phyloP scores from a whole-genome alignment of 768 basidiomycete species.

The Termitomyces eurrhizus region DNA sequence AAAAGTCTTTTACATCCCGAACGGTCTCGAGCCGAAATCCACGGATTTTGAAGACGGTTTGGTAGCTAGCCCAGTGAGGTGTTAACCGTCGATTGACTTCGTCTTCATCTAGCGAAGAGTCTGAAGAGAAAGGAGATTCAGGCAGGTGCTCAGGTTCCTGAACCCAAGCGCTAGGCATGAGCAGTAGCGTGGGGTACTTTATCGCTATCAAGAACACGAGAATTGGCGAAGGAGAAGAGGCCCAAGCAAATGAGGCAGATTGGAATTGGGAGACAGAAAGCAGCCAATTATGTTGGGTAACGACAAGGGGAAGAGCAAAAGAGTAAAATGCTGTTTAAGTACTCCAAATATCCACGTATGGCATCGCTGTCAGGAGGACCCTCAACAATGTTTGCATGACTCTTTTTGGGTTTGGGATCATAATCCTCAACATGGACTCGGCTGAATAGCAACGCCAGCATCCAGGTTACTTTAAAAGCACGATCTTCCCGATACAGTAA shows the following conservation, averaged over 20 bases:
- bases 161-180: conserved; percentile 22
- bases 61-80: conserved; percentile 62
- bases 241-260: background rate
- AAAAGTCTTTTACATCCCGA: conserved; percentile 60
- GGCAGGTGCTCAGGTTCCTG: conserved; percentile 23
- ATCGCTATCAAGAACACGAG: background rate
- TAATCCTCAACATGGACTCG: conserved; percentile 28
- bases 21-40: conserved; percentile 69
- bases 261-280: background rate
- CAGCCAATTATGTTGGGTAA: conserved; percentile 3
- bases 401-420: conserved; percentile 25
- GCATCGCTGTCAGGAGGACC: conserved; percentile 19
- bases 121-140: conserved; percentile 41
- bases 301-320: background rate
- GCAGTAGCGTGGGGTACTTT: conserved; percentile 1
- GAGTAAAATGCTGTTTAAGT: conserved; percentile 15
- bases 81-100: conserved; percentile 54
- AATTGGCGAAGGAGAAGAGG: background rate
- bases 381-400: conserved; percentile 25
- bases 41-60: conserved; percentile 37
- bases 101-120: conserved; percentile 54
- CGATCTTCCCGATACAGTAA: conserved; percentile 33
- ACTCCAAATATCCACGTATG: conserved; percentile 15
- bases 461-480: conserved; percentile 22
- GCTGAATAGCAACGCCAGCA: conserved; percentile 24